Base-by-base conservation (phyloP, 2,329 filamentous ascomycete genomes). In the Stachybotrys chlorohalonatus region DNA sequence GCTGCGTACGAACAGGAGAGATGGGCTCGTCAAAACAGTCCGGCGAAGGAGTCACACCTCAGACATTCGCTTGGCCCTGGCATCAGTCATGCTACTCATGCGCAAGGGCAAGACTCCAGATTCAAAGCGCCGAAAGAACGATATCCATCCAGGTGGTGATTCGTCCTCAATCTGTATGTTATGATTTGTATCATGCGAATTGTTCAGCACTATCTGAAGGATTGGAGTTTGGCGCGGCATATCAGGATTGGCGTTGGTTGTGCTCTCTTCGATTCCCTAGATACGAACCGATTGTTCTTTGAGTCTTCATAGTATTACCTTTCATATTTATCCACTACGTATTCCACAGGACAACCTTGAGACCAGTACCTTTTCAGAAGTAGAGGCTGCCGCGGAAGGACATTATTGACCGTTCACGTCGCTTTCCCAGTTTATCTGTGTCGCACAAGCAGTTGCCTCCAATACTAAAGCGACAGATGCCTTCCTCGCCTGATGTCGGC, bases 1-100 rank as follows among this genome's bases (percentile, higher is more conserved):
- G 83, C 82, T 2, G 78, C 77, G 5, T 67, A 77, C 16, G 81
- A 84, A 64, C 80, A 83, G 66, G 66, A 70, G 59, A 71, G 60
- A 55, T 68, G 56, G 61, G 61, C 60, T 59, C 67, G 69, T 31
- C 63, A 70, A 52, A 68, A 66, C 60, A 78, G 74, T 47, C 75
- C 75, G 1, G 62, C 71, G 77, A 76, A 61, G 70, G 72, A 31
- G 59, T 60, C 17, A 3, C 46, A 16, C 46, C 16, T 47, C 9
- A 68, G 67, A 32, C 58, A 64, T 32, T 56, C 65, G 2, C 55
- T 60, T 6, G 56, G 62, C 15, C 59, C 64, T 15, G 64, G 55
- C 52, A 45, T 60, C 16, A 58, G 57, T 39, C 60, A 61, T 46
- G 56, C 62, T 3, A 61, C 66, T 5, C 73, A 75, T 51, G 74